Evolutionary conservation across 2,329 filamentous ascomycete species (phyloP), one percentile per base, ranked within the genome.

Genomic region (Arthrobotrys megalospora): DNA sequence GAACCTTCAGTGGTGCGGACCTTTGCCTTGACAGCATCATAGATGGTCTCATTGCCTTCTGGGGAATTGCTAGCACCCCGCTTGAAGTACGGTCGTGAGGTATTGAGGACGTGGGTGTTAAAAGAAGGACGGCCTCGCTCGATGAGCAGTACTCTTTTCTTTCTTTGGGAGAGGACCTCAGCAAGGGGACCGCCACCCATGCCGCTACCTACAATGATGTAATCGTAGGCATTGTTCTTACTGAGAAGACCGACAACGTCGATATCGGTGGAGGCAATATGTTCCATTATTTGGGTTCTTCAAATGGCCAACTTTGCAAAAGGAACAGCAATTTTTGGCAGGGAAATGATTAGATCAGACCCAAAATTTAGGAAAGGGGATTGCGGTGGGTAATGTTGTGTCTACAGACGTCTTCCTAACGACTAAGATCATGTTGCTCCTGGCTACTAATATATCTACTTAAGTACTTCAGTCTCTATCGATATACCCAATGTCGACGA

Each of bases 181-280:
- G 63, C 63, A 14, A 52, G 24, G 6, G 21, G 11, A 5, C 63
- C 63, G 6, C 63, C 63, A 14, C 45, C 63, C 47, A 66, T 66
- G 14, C 63, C 63, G 19, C 45, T 52, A 3, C 63, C 63, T 14
- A 41, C 63, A 6, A 66, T 41, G n/a, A 66, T 66, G 21, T 21
- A 66, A 24, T 66, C 63, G 36, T 66, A 66, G n/a, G 8, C 16
- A 24, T 11, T 11, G 1, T 48, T 21, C 19, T 12, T 48, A 19
- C 45, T 48, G 8, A 24, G 16, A 2, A 24, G 45, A 8, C 19
- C 19, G 19, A 48, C 45, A 48, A 48, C 19, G 45, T 48, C 45
- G n/a, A 24, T 21, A 12, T 48, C 45, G 6, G 45, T 48, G 24
- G 24, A 28, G 24, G 24, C 24, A 28, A 28, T 28, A 28, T 28